phyloP scores from a whole-genome alignment of 495 filamentous ascomycete species.

The Tetracladium setigerum region DNA sequence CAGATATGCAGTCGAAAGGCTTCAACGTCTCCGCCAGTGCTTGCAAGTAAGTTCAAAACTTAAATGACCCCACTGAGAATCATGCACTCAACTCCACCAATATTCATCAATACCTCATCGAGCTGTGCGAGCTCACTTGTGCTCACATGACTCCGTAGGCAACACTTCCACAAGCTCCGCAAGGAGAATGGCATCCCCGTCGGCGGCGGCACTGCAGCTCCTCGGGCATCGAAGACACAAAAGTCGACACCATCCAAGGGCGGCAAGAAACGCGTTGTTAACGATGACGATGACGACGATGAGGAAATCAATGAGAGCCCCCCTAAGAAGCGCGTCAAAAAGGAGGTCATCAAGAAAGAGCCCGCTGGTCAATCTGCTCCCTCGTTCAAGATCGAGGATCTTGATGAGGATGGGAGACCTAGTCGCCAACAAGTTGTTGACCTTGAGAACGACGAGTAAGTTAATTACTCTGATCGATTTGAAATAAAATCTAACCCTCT shows the following conservation, averaged over 20 bases:
- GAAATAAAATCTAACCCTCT: too few relatives aligned
- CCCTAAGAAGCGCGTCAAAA: not conserved
- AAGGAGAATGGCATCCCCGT: slow-evolving; percentile 26
- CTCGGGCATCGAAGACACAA: slow-evolving; percentile 8
- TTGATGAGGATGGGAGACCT: not conserved
- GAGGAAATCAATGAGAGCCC: not conserved
- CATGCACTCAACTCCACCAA: too few relatives aligned
- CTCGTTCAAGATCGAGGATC: slow-evolving; percentile 8
- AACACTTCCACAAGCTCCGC: slow-evolving; percentile 21
- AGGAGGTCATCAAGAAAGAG: slow-evolving; percentile 7
- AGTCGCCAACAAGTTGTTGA: not conserved
- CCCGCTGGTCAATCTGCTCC: not conserved
- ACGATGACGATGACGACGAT: not conserved
- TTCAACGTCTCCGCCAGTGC: slow-evolving; percentile 25
- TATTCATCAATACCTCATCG: not conserved
- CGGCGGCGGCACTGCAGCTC: not conserved
- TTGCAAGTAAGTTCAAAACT: slow-evolving; percentile 25
- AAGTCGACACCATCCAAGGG: slow-evolving; percentile 6
- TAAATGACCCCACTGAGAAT: not conserved
- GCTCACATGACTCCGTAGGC: slow-evolving; percentile 13
- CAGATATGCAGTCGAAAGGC: slow-evolving; percentile 20
- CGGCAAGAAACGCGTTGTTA: not conserved
- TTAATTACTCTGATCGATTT: not conserved
- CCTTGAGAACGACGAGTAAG: slow-evolving; percentile 7
- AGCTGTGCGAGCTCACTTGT: not conserved